These are phyloP conservation scores for Acrodontium crateriforme DNA, from an alignment of 2,329 filamentous ascomycete genomes.

Conservation along the genomic window DNA sequence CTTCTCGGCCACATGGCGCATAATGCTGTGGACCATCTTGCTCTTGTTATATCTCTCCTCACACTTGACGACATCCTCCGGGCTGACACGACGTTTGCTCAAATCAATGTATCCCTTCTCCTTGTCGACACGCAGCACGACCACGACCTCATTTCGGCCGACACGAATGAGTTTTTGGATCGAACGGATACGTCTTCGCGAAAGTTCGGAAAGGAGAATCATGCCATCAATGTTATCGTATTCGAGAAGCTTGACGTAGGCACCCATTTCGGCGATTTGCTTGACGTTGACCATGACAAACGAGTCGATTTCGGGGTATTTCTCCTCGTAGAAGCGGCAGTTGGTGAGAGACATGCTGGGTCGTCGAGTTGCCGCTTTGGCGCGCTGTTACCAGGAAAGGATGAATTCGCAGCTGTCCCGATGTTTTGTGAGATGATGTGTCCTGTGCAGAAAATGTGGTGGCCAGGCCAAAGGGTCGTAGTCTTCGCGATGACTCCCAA, in stretches of 20 bases:
- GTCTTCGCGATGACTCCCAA: too few relatives aligned
- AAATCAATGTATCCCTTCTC: constrained; percentile 99
- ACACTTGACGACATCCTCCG: constrained; percentile 95
- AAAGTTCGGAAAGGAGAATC: constrained; percentile 96
- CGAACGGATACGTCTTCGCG: constrained; percentile 91
- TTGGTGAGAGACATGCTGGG: constrained; percentile 85
- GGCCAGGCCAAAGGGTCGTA: background rate
- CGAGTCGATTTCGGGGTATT: constrained; percentile 95
- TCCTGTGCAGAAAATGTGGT: background rate
- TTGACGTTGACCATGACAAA: constrained; percentile 99
- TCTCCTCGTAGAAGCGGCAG: constrained; percentile 95
- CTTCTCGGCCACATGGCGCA: constrained; percentile 98
- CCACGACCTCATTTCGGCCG: constrained; percentile 94
- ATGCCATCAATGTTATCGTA: constrained; percentile 99
- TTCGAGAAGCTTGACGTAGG: constrained; percentile 97
- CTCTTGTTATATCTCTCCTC: constrained; percentile 99
- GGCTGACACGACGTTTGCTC: constrained; percentile 92
- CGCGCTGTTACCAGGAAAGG: too few relatives aligned
- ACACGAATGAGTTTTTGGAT: constrained; percentile 99
- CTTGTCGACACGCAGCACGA: constrained; percentile 96
- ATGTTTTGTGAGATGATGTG: background rate
- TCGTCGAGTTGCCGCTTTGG: background rate
- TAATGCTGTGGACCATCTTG: constrained; percentile 98
- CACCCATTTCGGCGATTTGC: constrained; percentile 99
- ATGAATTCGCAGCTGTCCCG: too few relatives aligned